phyloP scores from a whole-genome alignment of 495 filamentous ascomycete genomes.

The Podospora tetraspora region DNA sequence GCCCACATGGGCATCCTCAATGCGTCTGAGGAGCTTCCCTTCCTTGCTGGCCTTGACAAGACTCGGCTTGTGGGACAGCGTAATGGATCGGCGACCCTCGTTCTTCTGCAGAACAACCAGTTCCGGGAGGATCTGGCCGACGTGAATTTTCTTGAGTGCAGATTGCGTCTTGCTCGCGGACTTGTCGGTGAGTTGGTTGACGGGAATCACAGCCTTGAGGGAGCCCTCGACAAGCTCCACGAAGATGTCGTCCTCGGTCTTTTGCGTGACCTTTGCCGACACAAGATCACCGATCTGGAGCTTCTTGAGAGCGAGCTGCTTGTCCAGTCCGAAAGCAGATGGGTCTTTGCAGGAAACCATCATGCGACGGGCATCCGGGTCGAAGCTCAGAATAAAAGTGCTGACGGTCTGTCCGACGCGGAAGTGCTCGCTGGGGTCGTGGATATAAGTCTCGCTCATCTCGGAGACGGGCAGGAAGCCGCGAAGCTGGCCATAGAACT shows the following conservation, averaged over 20 bases:
- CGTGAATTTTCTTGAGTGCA: conserved; percentile 68
- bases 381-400: conserved; percentile 74
- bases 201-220: conserved; percentile 66
- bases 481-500: conserved; percentile 79
- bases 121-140: conserved; percentile 75
- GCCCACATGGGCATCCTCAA: conserved; percentile 66
- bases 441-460: conserved; percentile 96
- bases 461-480: conserved; percentile 88
- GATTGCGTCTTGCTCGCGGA: conserved; percentile 66
- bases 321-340: conserved; percentile 63
- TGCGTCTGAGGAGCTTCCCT: conserved; percentile 55
- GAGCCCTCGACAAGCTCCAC: conserved; percentile 66
- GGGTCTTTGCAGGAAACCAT: conserved; percentile 92
- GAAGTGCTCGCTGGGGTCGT: conserved; percentile 85
- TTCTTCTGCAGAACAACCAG: conserved; percentile 78
- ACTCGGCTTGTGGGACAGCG: conserved; percentile 72
- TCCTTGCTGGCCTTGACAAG: conserved; percentile 69
- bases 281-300: conserved; percentile 67
- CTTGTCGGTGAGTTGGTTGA: conserved; percentile 79
- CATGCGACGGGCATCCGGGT: conserved; percentile 62
- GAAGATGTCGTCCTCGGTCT: conserved; percentile 71
- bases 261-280: conserved; percentile 74
- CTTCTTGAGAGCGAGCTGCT: conserved; percentile 66
- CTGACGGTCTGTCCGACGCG: conserved; percentile 82
- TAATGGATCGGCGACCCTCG: conserved; percentile 63